Conservation (phyloP, 2,329 filamentous ascomycete genomes). For the Fusarium sp. region DNA sequence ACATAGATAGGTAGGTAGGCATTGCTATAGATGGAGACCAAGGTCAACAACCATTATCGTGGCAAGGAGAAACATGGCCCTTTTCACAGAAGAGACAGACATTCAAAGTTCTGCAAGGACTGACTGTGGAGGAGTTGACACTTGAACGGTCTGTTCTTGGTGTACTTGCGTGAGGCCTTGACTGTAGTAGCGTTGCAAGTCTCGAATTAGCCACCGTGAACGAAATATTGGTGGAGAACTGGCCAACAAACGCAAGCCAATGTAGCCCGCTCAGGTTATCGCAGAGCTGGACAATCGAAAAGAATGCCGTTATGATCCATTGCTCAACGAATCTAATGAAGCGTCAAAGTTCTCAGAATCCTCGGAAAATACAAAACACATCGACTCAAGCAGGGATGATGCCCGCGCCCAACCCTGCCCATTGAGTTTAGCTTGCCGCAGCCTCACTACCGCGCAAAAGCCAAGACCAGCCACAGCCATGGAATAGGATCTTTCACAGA, state of each 20-base stretch:
- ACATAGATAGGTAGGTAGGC: neutral
- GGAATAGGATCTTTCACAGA: no score
- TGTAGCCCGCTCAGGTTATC: neutral
- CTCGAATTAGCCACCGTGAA: conserved; percentile 35
- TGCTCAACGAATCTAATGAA: neutral
- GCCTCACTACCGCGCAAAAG: conserved; percentile 14
- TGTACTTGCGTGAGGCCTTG: conserved; percentile 17
- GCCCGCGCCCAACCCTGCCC: conserved; percentile 8
- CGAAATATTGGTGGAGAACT: conserved; percentile 13
- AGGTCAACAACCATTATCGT: neutral
- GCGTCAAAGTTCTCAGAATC: neutral
- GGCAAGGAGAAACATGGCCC: neutral
- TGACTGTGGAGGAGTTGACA: conserved; percentile 3
- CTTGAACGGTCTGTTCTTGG: conserved; percentile 9
- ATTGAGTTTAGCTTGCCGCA: conserved; percentile 12
- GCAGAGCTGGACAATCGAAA: neutral
- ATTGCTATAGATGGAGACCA: conserved; percentile 11
- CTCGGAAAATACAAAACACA: conserved; percentile 4
- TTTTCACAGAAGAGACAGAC: neutral
- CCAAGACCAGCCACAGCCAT: conserved; percentile 11
- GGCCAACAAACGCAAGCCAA: neutral
- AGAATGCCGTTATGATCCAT: neutral
- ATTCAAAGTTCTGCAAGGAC: neutral
- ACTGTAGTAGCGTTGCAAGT: conserved; percentile 1
- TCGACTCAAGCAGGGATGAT: conserved; percentile 17